Conservation (phyloP, 2,329 filamentous ascomycete species). For the Xylariaceae sp. region DNA sequence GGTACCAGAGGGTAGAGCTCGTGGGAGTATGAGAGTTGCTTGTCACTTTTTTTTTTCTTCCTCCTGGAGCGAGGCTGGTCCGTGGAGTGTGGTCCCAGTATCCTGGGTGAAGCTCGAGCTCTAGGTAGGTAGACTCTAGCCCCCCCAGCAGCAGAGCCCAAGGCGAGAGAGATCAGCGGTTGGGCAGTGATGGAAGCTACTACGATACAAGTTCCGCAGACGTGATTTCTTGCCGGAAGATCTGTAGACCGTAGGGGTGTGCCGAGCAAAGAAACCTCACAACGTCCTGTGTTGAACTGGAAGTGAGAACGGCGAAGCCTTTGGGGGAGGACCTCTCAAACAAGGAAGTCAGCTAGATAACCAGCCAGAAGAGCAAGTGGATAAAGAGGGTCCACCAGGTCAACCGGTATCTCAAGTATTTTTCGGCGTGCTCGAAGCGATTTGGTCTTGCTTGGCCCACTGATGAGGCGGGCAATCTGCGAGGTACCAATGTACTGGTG, state of each 20-base stretch:
- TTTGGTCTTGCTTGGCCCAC: too few relatives aligned
- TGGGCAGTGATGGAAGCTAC: conserved; percentile 21
- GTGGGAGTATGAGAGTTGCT: neutral
- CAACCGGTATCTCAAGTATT: conserved; percentile 9
- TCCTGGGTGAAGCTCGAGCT: conserved; percentile 19
- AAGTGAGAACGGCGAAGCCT: conserved; percentile 13
- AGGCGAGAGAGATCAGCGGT: conserved; percentile 30
- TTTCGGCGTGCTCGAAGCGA: too few relatives aligned
- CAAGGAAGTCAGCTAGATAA: conserved; percentile 14
- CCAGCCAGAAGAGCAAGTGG: conserved; percentile 16
- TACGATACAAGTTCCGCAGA: conserved; percentile 10
- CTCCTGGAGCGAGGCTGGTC: conserved; percentile 15
- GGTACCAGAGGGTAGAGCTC: conserved; percentile 3
- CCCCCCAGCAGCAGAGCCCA: conserved; percentile 12
- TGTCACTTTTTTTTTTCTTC: conserved; percentile 2
- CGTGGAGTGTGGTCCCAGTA: conserved; percentile 17
- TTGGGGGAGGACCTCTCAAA: conserved; percentile 13
- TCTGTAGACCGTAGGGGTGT: conserved; percentile 24
- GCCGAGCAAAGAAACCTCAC: conserved; percentile 28
- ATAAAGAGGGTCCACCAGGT: conserved; percentile 17
- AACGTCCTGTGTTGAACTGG: neutral
- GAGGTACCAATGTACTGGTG: too few relatives aligned
- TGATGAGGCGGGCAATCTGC: too few relatives aligned
- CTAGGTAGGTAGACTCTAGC: conserved; percentile 12
- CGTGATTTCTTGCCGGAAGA: conserved; percentile 10